A percentile compares a stretch with the other conserved stretches of the same genome.
Evolutionary conservation across 2,329 filamentous ascomycete species (phyloP).

Genomic region (Cordyceps javanica): DNA sequence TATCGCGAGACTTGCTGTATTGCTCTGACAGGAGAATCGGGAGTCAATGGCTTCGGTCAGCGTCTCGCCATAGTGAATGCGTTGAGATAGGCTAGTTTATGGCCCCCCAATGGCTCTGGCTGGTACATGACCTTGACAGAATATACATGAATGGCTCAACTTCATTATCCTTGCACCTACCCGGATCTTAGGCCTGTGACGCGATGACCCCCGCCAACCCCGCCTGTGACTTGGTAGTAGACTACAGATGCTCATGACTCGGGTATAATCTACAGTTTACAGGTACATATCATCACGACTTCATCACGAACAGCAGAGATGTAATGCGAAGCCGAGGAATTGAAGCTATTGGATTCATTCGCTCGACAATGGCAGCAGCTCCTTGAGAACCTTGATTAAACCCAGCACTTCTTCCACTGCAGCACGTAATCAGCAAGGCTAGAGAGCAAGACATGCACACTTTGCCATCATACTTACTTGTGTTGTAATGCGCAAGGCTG

Average conservation of each 20-base stretch:
- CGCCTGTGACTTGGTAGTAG: neutral
- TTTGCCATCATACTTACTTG: conserved; percentile 37
- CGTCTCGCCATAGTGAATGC: neutral
- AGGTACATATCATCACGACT: neutral
- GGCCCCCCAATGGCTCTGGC: neutral
- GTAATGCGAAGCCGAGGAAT: neutral
- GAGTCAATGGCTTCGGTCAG: neutral
- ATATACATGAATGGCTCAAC: neutral
- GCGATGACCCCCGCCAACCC: neutral
- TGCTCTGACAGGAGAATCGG: neutral
- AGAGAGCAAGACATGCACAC: neutral
- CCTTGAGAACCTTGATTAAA: conserved; percentile 8
- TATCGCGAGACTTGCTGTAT: neutral
- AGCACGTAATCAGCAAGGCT: conserved; percentile 12
- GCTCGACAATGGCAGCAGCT: neutral
- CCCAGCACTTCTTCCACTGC: conserved; percentile 11
- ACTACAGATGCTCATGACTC: too few species aligned
- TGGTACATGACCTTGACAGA: neutral
- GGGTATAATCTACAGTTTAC: neutral
- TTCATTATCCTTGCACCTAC: neutral
- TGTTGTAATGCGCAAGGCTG: conserved; percentile 71
- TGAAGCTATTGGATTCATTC: neutral
- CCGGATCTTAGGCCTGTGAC: neutral
- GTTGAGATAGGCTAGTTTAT: neutral
- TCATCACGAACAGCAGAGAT: neutral